Conservation (phyloP, 352 stramenopile species). For the Hyaloperonospora brassicae region DNA sequence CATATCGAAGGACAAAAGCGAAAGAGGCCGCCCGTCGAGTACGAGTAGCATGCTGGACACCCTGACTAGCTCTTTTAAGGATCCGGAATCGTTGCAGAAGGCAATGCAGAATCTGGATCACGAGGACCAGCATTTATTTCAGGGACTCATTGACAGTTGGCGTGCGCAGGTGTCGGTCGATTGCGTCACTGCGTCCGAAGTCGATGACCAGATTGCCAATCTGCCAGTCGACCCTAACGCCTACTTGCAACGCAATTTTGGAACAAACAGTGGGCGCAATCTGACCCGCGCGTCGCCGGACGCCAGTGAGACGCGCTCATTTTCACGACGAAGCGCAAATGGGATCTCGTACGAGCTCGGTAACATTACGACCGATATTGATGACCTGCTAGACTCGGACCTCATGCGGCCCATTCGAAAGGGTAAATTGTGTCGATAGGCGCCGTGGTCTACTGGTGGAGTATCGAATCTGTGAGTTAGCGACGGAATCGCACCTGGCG, state of each 20-base stretch:
- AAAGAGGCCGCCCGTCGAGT: conserved; percentile 12
- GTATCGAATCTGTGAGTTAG: too few relatives aligned
- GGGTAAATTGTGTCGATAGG: conserved; percentile 42
- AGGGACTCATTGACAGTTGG: conserved; percentile 54
- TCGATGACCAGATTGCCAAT: conserved; percentile 24
- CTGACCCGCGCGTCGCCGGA: conserved; percentile 33
- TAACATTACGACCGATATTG: conserved; percentile 40
- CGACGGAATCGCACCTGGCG: too few relatives aligned
- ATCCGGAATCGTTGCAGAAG: conserved; percentile 44
- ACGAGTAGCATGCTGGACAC: conserved; percentile 32
- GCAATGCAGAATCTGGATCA: conserved; percentile 46
- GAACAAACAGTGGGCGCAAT: conserved; percentile 30
- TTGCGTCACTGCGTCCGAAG: conserved; percentile 11
- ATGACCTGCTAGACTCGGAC: conserved; percentile 41
- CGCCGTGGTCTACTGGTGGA: too few relatives aligned
- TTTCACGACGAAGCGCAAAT: conserved; percentile 27
- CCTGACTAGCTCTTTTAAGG: conserved; percentile 50
- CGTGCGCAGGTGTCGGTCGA: conserved; percentile 19
- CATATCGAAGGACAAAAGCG: conserved; percentile 41
- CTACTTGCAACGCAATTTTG: conserved; percentile 29
- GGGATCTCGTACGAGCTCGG: conserved; percentile 32
- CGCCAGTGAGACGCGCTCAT: conserved; percentile 23
- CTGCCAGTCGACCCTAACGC: conserved; percentile 36
- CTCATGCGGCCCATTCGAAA: conserved; percentile 59
- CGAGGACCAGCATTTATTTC: conserved; percentile 64